Conservation (phyloP, 176 grass and related monocot genomes). For the Carex parvula region DNA sequence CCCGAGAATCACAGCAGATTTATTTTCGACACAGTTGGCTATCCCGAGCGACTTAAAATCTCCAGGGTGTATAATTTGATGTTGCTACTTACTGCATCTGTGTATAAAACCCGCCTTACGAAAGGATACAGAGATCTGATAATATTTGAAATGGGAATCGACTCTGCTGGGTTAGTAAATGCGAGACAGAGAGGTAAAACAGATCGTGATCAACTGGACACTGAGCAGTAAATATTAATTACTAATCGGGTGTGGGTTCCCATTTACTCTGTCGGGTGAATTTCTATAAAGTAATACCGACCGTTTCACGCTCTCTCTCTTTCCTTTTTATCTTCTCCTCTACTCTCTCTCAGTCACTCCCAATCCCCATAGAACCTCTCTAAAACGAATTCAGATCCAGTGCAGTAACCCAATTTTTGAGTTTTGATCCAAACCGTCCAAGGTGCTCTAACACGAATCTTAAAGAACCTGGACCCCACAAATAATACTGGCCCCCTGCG, state of each 20-base stretch:
- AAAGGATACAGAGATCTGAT: neutral
- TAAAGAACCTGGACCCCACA: too few relatives aligned
- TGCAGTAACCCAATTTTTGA: too few relatives aligned
- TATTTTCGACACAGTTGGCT: too few relatives aligned
- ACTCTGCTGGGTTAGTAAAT: neutral
- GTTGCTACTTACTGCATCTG: neutral
- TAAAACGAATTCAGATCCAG: too few relatives aligned
- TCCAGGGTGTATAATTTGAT: neutral
- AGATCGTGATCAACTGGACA: neutral
- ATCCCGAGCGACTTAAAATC: neutral
- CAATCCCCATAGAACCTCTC: slow-evolving; percentile 28
- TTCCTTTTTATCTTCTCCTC: neutral
- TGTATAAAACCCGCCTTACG: neutral
- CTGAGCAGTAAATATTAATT: slow-evolving; percentile 17
- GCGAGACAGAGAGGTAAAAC: slow-evolving; percentile 17
- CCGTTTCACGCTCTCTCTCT: neutral
- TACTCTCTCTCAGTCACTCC: neutral
- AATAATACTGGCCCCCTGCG: too few relatives aligned
- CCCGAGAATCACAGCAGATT: too few relatives aligned
- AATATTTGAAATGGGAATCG: neutral
- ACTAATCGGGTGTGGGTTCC: slow-evolving; percentile 23
- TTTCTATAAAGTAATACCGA: slow-evolving; percentile 20
- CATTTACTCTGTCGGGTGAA: slow-evolving; percentile 20
- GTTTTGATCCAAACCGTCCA: too few relatives aligned
- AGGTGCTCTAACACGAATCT: too few relatives aligned